Conservation (phyloP, 805 yeast species). For the Candida tallmaniae region DNA sequence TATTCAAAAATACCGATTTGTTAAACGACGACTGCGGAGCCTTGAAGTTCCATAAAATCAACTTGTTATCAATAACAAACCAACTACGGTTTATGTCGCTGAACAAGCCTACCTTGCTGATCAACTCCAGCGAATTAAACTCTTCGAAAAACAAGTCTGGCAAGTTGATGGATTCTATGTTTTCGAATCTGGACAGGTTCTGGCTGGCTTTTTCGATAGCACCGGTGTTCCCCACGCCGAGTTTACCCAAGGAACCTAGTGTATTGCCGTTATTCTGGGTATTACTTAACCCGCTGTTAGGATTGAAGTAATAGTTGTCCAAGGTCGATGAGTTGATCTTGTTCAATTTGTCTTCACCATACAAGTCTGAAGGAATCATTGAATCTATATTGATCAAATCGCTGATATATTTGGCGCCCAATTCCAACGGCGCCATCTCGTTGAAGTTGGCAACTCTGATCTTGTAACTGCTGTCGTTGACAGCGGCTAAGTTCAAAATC, state of each 20-base stretch:
- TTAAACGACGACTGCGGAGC: constrained; percentile 45
- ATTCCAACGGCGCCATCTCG: constrained; percentile 46
- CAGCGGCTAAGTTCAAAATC: constrained; percentile 28
- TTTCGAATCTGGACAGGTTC: constrained; percentile 71
- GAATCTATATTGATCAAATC: constrained; percentile 55
- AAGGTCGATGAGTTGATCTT: constrained; percentile 36
- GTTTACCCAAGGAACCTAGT: too few species aligned
- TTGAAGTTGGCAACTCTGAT: constrained; percentile 47
- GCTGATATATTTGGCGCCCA: constrained; percentile 63
- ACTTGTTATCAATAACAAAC: constrained; percentile 77
- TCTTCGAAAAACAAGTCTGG: constrained; percentile 81
- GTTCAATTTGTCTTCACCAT: constrained; percentile 52
- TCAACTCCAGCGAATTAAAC: constrained; percentile 59
- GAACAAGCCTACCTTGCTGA: constrained; percentile 77
- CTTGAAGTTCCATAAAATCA: constrained; percentile 81
- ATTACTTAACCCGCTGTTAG: constrained; percentile 12
- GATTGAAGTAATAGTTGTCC: constrained; percentile 61
- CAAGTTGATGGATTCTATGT: constrained; percentile 59
- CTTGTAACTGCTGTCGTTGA: constrained; percentile 39
- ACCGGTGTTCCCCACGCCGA: background rate
- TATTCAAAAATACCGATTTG: constrained; percentile 60
- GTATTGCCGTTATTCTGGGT: background rate
- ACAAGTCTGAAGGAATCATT: constrained; percentile 53
- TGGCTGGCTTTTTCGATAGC: constrained; percentile 15
- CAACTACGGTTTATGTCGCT: constrained; percentile 79